Evolutionary conservation across 345 rosid species (phyloP), one percentile per base, ranked within the genome.

Genomic region (Eucalyptus curtisii): DNA sequence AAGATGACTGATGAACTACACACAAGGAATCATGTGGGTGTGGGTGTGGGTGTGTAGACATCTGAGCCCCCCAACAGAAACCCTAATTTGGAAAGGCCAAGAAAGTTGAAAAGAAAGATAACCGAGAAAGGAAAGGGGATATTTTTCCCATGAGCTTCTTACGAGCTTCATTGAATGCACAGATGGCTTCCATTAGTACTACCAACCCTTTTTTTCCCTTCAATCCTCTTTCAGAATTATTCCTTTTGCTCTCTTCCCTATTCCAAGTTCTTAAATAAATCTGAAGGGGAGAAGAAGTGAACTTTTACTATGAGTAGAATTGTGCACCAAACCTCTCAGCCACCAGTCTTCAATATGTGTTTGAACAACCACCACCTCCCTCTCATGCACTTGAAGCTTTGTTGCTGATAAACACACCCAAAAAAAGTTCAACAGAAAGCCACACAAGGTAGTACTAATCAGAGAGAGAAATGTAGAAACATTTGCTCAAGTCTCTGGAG

Each of bases 21-120:
- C 30, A 87, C 47, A 87, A 86, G 90, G 89, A 79, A 40, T 82
- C 27, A 7, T 42, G 50, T 48, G 88, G 57, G 45, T 85, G 85
- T 87, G 87, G 57, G 24, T 52, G 55, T 49, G 50, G 15, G 90
- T 55, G 86, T 49, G 80, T 89, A 40, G 86, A 92, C 91, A 91
- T 92, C 90, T 89, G 87, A 85, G 44, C 22, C 30, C 82, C 82
- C 8, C 47, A 33, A 45, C 33, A 45, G 64, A 88, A 93, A 92
- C 94, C 94, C 96, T 94, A 91, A 89, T 91, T 92, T 89, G 88
- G 92, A 88, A 92, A 93, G 88, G 89, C 68, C 89, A 64, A 88
- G 66, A 89, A 88, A 91, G 91, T 88, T 90, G 88, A 88, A 88
- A 87, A 88, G 87, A 61, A 87, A 80, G 33, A n/a, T 87, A 68